Conservation (phyloP, 2,329 filamentous ascomycete genomes). For the Raffaelea albimanens region DNA sequence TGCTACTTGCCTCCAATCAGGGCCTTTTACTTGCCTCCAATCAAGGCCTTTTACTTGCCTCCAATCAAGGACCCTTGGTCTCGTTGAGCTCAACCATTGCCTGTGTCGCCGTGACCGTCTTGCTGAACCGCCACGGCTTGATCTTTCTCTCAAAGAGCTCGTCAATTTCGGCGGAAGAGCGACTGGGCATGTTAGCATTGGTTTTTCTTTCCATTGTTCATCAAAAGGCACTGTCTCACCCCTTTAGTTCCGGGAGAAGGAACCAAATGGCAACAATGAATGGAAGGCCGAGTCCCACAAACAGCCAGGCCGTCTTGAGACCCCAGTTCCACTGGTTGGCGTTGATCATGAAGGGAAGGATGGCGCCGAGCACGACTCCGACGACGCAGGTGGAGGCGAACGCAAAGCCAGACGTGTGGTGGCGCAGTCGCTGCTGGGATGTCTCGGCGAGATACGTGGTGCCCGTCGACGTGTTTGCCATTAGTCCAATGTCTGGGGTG, state of each 20-base stretch:
- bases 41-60: no score
- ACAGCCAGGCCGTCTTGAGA: conserved; percentile 23
- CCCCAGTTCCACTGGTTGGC: conserved; percentile 21
- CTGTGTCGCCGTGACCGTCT: conserved; percentile 6
- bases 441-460: no score
- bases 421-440: no score
- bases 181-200: background rate
- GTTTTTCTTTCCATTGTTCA: background rate
- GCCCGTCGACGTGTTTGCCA: no score
- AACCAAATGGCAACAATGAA: conserved; percentile 5
- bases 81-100: background rate
- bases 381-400: conserved; percentile 12
- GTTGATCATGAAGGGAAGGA: conserved; percentile 24
- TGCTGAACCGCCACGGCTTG: conserved; percentile 15
- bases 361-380: conserved; percentile 17
- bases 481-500: no score
- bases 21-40: no score
- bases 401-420: no score
- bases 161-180: conserved; percentile 17
- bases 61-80: no score
- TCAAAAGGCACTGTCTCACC: background rate
- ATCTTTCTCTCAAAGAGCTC: conserved; percentile 20
- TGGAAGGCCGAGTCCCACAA: conserved; percentile 11
- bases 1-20: no score
- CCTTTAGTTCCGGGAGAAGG: conserved; percentile 6